Evolutionary conservation across 2,329 filamentous ascomycete genomes (phyloP), one percentile per base, ranked within the genome.

Genomic region (Calonectria leucothoes): DNA sequence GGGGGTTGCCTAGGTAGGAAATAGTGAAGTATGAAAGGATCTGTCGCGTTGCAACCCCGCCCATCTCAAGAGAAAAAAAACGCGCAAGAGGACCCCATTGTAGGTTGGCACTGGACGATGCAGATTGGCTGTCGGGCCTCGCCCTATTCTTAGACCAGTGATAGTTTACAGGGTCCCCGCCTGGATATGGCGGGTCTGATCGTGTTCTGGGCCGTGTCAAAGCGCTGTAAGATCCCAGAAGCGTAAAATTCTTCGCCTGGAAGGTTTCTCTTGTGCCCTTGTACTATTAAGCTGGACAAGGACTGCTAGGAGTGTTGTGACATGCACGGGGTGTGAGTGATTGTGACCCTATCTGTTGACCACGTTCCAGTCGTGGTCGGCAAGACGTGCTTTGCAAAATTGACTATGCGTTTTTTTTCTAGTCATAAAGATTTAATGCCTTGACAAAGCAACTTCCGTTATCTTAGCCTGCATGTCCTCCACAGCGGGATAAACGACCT

Each of bases 401-500:
- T 20, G n/a, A 7, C 39, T 29, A 29, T 27, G n/a, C n/a, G n/a
- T n/a, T n/a, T 23, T n/a, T 14, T 55, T 27, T 20, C 23, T 29
- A 37, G n/a, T 42, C 27, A 11, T 20, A 7, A 66, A 25, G 6
- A 42, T 25, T 69, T 49, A 73, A 83, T 94, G 93, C 1, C 93
- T 92, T 48, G 90, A 90, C 77, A 88, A 91, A 3, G 93, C 92
- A 69, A 93, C 88, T 33, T 83, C 81, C 69, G 93, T 79, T 75
- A 94, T 94, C 73, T 91, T 89, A 37, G 88, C 87, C 77, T 37
- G 72, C 76, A 71, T 75, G 42, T 80, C 76, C 64, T 93, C 90
- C 61, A 93, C 55, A 4, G 55, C 67, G 1, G 75, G 79, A 25
- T 70, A 77, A 17, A 80, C 76, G 33, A 82, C 76, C 45, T 76